Base-by-base conservation (phyloP, 306 rosid species). In the Corylus americana region DNA sequence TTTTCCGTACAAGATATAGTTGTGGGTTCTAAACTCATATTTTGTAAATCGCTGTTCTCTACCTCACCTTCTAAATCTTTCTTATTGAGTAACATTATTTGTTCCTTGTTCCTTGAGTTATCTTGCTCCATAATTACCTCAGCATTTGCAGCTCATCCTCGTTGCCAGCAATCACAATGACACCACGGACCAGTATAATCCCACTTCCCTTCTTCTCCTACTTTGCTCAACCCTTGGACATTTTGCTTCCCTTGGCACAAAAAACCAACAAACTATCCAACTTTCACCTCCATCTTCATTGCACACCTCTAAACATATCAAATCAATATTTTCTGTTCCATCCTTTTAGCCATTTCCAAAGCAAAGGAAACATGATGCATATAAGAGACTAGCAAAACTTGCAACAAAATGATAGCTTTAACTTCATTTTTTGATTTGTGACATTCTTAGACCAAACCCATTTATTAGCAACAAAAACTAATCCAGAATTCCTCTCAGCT, bases 401-500 rank as follows among this genome's bases (percentile, higher is more conserved):
- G 47, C 58, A 62, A 58, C 71, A 62, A 57, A 25, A 45, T 8
- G 49, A 61, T 20, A 22, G 64, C 13, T 58, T 11, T 48, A 9
- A 48, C 53, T 9, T 8, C 5, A 17, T 16, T 55, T 55, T 17
- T 55, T 55, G 4, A 5, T 13, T 18, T 31, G 1, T 11, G 3
- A 16, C 70, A 63, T 35, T 1, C 42, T 35, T 31, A 14, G 20
- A 3, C 44, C 71, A 67, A 37, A 18, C 27, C 25, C 49, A 37
- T 3, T 17, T 8, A 4, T 67, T 8, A 37, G 22, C 5, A n/a
- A 11, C 44, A 74, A n/a, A 69, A 79, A 79, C 45, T 49, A 77
- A 81, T 67, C 82, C 29, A 74, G 55, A 85, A 55, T 71, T 75
- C 71, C 35, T 22, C 25, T 22, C 25, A 22, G 25, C 25, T 22